Evolutionary conservation across 139 green algal species (phyloP).

Genomic region (Chlorella vulgaris): DNA sequence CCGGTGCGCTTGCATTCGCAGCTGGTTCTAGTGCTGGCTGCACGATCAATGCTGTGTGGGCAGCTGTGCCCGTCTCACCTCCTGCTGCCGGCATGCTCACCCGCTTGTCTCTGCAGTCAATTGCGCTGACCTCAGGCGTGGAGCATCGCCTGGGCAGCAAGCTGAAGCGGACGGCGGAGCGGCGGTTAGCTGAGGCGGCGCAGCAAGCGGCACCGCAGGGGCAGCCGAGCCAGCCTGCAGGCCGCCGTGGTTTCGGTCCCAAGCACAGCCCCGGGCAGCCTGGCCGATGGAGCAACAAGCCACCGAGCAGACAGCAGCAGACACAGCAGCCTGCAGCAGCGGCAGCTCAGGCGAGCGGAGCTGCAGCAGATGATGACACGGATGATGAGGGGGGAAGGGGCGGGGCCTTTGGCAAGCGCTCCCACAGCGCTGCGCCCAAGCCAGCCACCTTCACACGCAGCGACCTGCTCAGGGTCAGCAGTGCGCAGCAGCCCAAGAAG

Average conservation of each 20-base stretch:
- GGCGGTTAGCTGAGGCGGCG: neutral
- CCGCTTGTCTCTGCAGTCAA: neutral
- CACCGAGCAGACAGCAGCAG: neutral
- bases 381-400: constrained; percentile 25
- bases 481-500: neutral
- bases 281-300: neutral
- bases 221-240: neutral
- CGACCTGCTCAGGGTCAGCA: neutral
- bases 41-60: too few relatives aligned
- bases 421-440: neutral
- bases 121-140: constrained; percentile 19
- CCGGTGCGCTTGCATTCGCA: neutral
- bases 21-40: too few relatives aligned
- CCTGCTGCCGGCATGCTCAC: too few relatives aligned
- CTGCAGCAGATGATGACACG: neutral
- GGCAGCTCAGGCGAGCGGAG: neutral
- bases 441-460: neutral
- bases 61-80: too few relatives aligned
- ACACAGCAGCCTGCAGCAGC: neutral
- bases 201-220: neutral
- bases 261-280: neutral
- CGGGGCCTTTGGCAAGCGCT: neutral
- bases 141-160: constrained; percentile 24
- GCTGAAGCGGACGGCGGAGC: constrained; percentile 6
- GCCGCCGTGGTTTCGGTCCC: neutral